Evolutionary conservation across 176 grass and related monocot genomes (phyloP).

Genomic region (Dendrocalamus sinicus): DNA sequence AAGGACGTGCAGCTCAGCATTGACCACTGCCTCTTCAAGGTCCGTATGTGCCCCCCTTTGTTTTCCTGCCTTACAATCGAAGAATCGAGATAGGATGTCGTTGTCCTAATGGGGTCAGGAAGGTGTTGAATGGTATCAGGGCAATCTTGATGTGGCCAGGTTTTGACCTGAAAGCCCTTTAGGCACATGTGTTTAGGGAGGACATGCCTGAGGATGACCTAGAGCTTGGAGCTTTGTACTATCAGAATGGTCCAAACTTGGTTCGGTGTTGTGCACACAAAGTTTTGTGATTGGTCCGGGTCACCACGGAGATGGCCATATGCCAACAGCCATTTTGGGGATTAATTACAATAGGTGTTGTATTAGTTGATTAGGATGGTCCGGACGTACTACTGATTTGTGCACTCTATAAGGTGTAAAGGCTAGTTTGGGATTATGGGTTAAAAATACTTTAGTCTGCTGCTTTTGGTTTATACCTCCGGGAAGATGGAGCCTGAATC

Average conservation of each 20-base stretch:
- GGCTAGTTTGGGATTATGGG: slow-evolving; percentile 13
- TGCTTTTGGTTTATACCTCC: background rate
- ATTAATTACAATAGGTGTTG: background rate
- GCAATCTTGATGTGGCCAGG: background rate
- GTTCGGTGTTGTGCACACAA: background rate
- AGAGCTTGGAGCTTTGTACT: slow-evolving; percentile 3
- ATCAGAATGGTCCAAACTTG: background rate
- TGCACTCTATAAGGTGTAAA: background rate
- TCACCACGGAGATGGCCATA: background rate
- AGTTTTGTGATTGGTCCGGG: background rate
- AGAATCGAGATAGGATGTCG: background rate
- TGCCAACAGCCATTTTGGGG: background rate
- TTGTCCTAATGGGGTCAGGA: background rate
- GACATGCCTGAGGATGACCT: background rate
- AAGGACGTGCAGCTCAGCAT: slow-evolving; percentile 81
- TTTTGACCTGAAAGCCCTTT: background rate
- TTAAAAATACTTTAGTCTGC: background rate
- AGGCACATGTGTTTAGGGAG: background rate
- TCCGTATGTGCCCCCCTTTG: background rate
- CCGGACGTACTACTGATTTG: background rate
- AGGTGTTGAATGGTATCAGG: background rate
- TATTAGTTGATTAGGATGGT: slow-evolving; percentile 15
- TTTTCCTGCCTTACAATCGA: slow-evolving; percentile 1
- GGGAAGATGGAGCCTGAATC: background rate
- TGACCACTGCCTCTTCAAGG: slow-evolving; percentile 94